phyloP scores from a whole-genome alignment of 108 stramenopile genomes.

The Skeletonema potamos region DNA sequence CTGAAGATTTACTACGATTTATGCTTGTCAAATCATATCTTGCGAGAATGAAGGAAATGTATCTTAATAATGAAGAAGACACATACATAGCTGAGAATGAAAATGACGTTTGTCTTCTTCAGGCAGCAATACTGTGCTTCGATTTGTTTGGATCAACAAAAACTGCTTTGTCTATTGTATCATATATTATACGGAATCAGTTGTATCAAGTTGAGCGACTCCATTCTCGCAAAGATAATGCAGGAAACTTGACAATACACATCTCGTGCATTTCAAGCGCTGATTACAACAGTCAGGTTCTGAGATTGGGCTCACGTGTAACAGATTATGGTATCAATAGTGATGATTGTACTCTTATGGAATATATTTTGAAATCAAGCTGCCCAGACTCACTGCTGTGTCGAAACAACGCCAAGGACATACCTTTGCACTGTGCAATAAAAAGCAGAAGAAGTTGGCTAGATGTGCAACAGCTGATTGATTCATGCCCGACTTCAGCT shows the following conservation, averaged over 20 bases:
- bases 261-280: slow-evolving; percentile 10
- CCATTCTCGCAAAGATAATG: neutral
- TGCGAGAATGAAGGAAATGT: neutral
- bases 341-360: slow-evolving; percentile 23
- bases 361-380: neutral
- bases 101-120: slow-evolving; percentile 13
- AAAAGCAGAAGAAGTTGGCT: slow-evolving; percentile 7
- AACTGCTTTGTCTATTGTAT: slow-evolving; percentile 7
- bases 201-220: slow-evolving; percentile 2
- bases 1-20: slow-evolving; percentile 9
- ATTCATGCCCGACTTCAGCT: slow-evolving; percentile 3
- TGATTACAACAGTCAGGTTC: slow-evolving; percentile 3
- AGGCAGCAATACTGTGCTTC: slow-evolving; percentile 18
- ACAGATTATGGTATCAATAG: slow-evolving; percentile 18
- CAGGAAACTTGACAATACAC: slow-evolving; percentile 19
- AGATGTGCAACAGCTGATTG: slow-evolving; percentile 15
- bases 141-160: slow-evolving; percentile 9
- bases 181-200: slow-evolving; percentile 6
- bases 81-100: neutral
- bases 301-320: slow-evolving; percentile 9
- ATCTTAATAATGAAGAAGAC: neutral
- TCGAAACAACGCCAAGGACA: slow-evolving; percentile 2
- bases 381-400: neutral
- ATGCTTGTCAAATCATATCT: slow-evolving; percentile 15
- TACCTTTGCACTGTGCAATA: slow-evolving; percentile 30